Evolutionary conservation across 2,329 filamentous ascomycete species (phyloP).

Genomic region (Sporothrix pallida): DNA sequence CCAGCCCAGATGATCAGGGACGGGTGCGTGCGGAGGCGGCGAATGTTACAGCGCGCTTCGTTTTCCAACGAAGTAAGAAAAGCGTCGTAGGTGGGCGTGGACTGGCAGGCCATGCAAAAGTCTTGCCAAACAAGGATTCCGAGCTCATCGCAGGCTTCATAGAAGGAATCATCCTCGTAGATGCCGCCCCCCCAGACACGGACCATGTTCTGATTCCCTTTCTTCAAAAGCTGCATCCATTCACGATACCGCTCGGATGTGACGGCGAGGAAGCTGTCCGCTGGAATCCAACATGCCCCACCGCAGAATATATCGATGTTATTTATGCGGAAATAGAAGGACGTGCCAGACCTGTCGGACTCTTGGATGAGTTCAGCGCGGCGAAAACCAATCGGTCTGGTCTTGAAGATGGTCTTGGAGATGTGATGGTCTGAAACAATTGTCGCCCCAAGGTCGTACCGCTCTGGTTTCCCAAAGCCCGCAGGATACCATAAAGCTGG

Average conservation of each 20-base stretch:
- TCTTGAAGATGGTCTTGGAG: background rate
- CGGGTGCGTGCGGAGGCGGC: too few species aligned
- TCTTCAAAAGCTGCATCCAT: conserved; percentile 76
- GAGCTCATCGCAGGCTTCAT: conserved; percentile 72
- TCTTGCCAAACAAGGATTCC: conserved; percentile 76
- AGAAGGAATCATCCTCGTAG: conserved; percentile 72
- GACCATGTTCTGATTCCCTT: conserved; percentile 82
- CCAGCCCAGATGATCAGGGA: too few species aligned
- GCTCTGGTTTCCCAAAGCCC: too few species aligned
- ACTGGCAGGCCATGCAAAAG: conserved; percentile 74
- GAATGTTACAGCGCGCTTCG: too few species aligned
- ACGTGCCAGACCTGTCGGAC: conserved; percentile 65
- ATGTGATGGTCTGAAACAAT: too few species aligned
- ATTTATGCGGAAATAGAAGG: conserved; percentile 81
- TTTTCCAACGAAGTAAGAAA: too few species aligned
- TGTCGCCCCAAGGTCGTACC: too few species aligned
- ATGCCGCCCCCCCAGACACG: conserved; percentile 79
- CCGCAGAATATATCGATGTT: conserved; percentile 77
- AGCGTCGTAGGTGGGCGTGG: conserved; percentile 68
- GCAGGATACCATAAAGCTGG: too few species aligned
- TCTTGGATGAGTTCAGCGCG: conserved; percentile 65
- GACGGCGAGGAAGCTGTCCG: conserved; percentile 77
- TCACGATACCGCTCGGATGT: conserved; percentile 68
- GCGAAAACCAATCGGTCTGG: conserved; percentile 70
- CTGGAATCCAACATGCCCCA: conserved; percentile 86